Base-by-base conservation (phyloP, 1,284 basidiomycete genomes). In the Sanghuangporus baumii region DNA sequence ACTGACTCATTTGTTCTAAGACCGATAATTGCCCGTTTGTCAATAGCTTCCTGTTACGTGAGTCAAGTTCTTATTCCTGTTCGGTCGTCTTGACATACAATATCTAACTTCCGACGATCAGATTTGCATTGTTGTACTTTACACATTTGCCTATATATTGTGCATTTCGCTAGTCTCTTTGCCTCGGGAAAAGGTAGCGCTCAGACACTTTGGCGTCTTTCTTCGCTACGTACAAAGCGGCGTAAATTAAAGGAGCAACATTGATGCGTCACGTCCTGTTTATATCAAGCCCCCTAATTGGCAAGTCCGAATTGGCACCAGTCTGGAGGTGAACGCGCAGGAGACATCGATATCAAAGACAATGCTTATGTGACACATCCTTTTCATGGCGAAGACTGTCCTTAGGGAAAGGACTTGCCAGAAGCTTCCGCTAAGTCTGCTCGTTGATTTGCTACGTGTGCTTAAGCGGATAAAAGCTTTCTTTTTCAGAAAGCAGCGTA, bases 81-180 rank as follows among this genome's bases (percentile, higher is more conserved):
- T 57, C 43, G 7, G 31, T 31, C 3, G 26, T 31, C 26, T 3
- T 31, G 51, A 31, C 6, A 40, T 36, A 51, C 20, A 41, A 41
- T 48, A 43, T 55, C 18, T 62, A 18, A 34, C 18, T 6, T 14
- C 26, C 11, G 38, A 51, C 18, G 18, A 34, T 41, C 40, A 64
- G 59, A 59, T 36, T 41, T 36, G 60, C 52, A 61, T 31, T 52
- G 26, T 23, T 61, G 64, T 63, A 65, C 40, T 63, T 47, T 65
- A 61, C 47, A 2, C 34, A 51, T 59, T 59, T 57, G 57, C 55
- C 26, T 48, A 37, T 51, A 6, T 26, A 38, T 26, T 37, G 18
- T 48, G 12, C 23, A 23, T 59, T 18, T 18, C 14, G 6, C 26
- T 14, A 51, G 18, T 26, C 8, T 51, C 23, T 26, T 11, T 2